Conservation (phyloP, 1,284 basidiomycete genomes). For the Rhodotorula sp. region DNA sequence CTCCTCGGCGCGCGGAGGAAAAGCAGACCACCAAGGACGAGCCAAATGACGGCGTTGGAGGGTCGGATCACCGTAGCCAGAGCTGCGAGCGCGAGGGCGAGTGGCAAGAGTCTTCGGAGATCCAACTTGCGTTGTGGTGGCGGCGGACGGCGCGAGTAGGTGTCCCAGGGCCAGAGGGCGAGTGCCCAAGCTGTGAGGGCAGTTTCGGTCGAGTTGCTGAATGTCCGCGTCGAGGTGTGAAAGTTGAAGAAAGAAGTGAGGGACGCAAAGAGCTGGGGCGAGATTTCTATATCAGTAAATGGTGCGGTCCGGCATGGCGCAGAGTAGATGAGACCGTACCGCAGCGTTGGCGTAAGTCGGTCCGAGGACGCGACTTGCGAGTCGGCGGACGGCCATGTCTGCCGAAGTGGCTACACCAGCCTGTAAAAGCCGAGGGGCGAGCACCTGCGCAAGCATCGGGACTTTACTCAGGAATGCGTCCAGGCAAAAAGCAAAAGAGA, state of each 20-base stretch:
- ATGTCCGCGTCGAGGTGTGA: slow-evolving; percentile 76
- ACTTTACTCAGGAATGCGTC: no score
- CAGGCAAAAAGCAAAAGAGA: neutral
- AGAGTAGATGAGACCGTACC: no score
- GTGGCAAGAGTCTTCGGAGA: slow-evolving; percentile 38
- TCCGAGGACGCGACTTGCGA: slow-evolving; percentile 65
- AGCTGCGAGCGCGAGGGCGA: slow-evolving; percentile 62
- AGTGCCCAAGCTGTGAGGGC: slow-evolving; percentile 77
- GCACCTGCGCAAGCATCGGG: slow-evolving; percentile 42
- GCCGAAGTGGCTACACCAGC: slow-evolving; percentile 75
- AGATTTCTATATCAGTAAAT: no score
- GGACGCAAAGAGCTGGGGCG: slow-evolving; percentile 77
- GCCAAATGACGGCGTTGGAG: slow-evolving; percentile 83
- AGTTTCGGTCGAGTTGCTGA: slow-evolving; percentile 92
- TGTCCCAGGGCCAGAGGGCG: slow-evolving; percentile 61
- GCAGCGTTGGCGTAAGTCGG: slow-evolving; percentile 60
- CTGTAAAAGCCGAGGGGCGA: slow-evolving; percentile 73
- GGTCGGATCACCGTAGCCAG: slow-evolving; percentile 77
- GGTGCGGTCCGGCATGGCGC: no score
- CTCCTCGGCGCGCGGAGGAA: neutral
- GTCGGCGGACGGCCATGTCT: slow-evolving; percentile 67
- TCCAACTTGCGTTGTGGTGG: no score
- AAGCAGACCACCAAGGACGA: slow-evolving; percentile 58
- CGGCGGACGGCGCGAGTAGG: neutral
- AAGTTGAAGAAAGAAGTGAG: slow-evolving; percentile 82